Conservation (phyloP, 1,284 basidiomycete genomes). For the Tilletiopsis washingtonensis region DNA sequence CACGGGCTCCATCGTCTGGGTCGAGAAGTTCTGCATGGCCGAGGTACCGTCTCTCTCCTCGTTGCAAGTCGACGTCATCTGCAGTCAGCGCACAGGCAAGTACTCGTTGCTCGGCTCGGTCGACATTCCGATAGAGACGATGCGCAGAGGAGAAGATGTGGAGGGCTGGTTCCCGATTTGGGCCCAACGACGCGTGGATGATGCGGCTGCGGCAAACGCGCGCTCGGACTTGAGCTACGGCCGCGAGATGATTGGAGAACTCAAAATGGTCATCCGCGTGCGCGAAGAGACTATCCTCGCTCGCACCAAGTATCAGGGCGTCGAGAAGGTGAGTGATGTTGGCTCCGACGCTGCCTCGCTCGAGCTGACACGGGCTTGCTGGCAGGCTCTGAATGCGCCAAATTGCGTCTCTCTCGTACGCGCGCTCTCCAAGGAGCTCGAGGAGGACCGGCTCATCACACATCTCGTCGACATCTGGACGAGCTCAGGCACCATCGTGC, state of each 20-base stretch:
- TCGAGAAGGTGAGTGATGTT: conserved; percentile 5
- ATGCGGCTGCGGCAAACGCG: neutral
- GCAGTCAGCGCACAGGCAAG: conserved; percentile 12
- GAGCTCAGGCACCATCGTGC: conserved; percentile 27
- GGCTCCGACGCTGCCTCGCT: neutral
- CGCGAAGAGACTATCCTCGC: conserved; percentile 28
- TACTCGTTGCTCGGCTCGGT: conserved; percentile 25
- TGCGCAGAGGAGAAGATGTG: conserved; percentile 33
- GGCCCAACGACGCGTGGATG: conserved; percentile 6
- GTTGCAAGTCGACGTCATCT: conserved; percentile 29
- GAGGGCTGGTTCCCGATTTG: conserved; percentile 39
- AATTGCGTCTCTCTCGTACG: conserved; percentile 15
- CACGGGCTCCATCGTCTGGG: conserved; percentile 9
- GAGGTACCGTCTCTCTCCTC: conserved; percentile 19
- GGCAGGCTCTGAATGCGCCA: conserved; percentile 11
- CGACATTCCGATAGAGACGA: conserved; percentile 31
- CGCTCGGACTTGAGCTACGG: conserved; percentile 1
- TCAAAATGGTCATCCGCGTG: conserved; percentile 20
- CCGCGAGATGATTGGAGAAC: conserved; percentile 28
- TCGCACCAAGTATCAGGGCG: conserved; percentile 22
- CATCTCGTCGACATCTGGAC: conserved; percentile 28
- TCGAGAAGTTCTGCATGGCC: conserved; percentile 26
- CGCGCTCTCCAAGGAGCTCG: conserved; percentile 18
- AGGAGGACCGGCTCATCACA: conserved; percentile 25
- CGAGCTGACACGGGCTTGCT: too few species aligned